phyloP scores from a whole-genome alignment of 2,329 filamentous ascomycete genomes.

The Didymella lethalis region DNA sequence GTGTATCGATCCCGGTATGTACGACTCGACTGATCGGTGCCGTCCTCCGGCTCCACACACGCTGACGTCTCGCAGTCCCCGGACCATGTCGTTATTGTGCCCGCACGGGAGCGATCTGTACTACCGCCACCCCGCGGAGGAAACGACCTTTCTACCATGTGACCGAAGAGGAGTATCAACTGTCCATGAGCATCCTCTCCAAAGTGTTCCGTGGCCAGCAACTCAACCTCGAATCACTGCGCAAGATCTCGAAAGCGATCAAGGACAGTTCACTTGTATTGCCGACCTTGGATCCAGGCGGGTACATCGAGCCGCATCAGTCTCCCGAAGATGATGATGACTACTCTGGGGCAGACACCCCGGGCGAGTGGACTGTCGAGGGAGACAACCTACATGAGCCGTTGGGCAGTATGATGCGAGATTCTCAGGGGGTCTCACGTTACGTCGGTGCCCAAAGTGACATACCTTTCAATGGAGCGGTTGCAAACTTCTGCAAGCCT shows the following conservation, averaged over 20 bases:
- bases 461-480: conserved; percentile 50
- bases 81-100: conserved; percentile 51
- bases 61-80: conserved; percentile 44
- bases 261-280: conserved; percentile 41
- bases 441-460: conserved; percentile 50
- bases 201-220: conserved; percentile 49
- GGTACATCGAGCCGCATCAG: conserved; percentile 33
- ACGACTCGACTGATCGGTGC: conserved; percentile 16
- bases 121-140: conserved; percentile 47
- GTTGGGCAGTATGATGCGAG: conserved; percentile 50
- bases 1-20: conserved; percentile 51
- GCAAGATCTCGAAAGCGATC: conserved; percentile 46
- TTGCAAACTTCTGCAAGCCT: conserved; percentile 41
- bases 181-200: conserved; percentile 49
- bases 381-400: conserved; percentile 49
- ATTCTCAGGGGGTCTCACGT: conserved; percentile 45
- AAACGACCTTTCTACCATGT: conserved; percentile 52
- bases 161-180: conserved; percentile 51
- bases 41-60: conserved; percentile 15
- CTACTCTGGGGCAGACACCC: conserved; percentile 36
- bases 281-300: conserved; percentile 35
- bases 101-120: conserved; percentile 46
- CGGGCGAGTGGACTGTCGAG: conserved; percentile 24
- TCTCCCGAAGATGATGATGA: conserved; percentile 41
- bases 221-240: conserved; percentile 45